These are phyloP conservation scores for Phaseolus lunatus DNA, from an alignment of 306 rosid species.

Conservation along the genomic window DNA sequence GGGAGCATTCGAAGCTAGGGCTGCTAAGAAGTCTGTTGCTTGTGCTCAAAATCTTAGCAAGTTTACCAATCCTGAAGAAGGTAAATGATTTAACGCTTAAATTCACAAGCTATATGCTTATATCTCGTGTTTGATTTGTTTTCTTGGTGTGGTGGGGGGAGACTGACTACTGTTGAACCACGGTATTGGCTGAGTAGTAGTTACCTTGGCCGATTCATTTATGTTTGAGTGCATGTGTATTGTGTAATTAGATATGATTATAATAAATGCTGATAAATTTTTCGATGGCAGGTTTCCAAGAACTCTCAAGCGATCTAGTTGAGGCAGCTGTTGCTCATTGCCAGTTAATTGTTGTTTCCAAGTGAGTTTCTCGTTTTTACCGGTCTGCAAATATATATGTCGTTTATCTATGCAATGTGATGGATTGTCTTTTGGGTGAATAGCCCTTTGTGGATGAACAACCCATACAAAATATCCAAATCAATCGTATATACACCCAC, in stretches of 20 bases:
- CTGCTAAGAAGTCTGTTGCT: slow-evolving; percentile 71
- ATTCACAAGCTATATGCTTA: slow-evolving; percentile 29
- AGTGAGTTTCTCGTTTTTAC: slow-evolving; percentile 61
- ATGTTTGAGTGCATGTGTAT: neutral
- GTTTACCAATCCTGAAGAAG: slow-evolving; percentile 83
- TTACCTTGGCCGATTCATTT: neutral
- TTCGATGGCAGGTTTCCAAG: slow-evolving; percentile 72
- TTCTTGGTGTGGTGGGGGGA: slow-evolving; percentile 19
- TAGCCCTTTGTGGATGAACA: slow-evolving; percentile 8
- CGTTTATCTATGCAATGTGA: slow-evolving; percentile 24
- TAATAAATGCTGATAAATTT: slow-evolving; percentile 23
- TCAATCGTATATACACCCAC: too few relatives aligned
- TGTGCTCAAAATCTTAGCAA: slow-evolving; percentile 79
- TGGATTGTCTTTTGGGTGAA: slow-evolving; percentile 1
- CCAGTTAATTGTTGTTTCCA: slow-evolving; percentile 89
- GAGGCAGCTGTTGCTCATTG: slow-evolving; percentile 95
- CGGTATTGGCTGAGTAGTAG: neutral
- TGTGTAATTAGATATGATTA: slow-evolving; percentile 17
- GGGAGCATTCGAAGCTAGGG: slow-evolving; percentile 90
- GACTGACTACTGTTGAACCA: neutral
- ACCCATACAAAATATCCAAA: slow-evolving; percentile 14
- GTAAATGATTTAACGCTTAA: slow-evolving; percentile 51
- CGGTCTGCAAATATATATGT: slow-evolving; percentile 2
- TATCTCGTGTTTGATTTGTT: slow-evolving; percentile 26
- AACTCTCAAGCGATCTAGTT: slow-evolving; percentile 69